Percentiles rank a stretch among this genome's conserved stretches.
Evolutionary conservation across 768 basidiomycete species (phyloP).

Genomic region (Pisolithus marmoratus): DNA sequence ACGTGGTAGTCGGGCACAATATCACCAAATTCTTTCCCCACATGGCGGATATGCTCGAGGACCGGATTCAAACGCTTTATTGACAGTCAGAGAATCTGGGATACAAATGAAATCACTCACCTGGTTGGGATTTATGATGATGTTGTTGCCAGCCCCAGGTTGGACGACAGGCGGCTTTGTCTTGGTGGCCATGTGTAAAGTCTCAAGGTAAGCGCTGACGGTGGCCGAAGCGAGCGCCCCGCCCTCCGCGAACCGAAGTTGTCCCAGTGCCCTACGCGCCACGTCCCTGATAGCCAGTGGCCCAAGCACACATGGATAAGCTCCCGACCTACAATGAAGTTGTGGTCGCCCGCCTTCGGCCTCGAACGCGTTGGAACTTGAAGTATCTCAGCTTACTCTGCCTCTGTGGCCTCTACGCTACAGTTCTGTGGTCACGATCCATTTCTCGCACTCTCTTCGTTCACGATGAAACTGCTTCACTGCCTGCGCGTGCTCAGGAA

Average conservation of each 20-base stretch:
- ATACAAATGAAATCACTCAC: constrained; percentile 22
- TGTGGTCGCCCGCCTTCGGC: not conserved
- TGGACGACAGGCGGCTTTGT: constrained; percentile 52
- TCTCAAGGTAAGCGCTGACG: no score
- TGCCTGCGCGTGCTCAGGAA: constrained; percentile 18
- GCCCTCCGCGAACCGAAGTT: no score
- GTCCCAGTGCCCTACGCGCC: no score
- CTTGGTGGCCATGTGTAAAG: not conserved
- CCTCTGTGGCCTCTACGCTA: no score
- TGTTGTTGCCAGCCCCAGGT: constrained; percentile 58
- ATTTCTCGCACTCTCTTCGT: no score
- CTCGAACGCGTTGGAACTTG: no score
- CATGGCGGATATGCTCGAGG: constrained; percentile 80
- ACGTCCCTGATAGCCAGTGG: no score
- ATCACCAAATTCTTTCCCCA: constrained; percentile 92
- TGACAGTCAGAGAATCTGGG: not conserved
- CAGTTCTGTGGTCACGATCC: no score
- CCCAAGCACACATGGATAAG: not conserved
- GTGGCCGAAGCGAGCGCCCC: no score
- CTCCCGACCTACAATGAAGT: not conserved
- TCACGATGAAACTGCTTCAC: no score
- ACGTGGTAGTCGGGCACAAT: constrained; percentile 95
- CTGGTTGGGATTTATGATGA: constrained; percentile 59
- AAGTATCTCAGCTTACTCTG: no score
- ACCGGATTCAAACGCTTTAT: constrained; percentile 80